Conservation (phyloP, 2,329 filamentous ascomycete species). For the Akanthomyces lecanii region DNA sequence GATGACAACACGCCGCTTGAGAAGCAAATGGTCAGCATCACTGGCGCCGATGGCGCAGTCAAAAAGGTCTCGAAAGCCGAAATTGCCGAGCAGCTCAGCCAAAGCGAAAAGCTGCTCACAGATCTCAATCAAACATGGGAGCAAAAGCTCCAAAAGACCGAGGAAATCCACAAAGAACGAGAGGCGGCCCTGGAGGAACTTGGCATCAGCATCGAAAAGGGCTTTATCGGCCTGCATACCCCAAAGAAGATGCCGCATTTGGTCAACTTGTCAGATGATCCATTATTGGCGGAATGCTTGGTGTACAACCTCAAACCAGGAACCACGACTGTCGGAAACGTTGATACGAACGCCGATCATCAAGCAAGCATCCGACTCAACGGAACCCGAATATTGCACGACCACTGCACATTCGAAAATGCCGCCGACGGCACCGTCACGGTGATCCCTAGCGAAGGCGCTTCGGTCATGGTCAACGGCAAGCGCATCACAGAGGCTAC, state of each 20-base stretch:
- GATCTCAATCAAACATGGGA: slow-evolving; percentile 99
- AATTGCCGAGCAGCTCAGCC: slow-evolving; percentile 91
- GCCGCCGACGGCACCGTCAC: slow-evolving; percentile 83
- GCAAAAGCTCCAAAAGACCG: slow-evolving; percentile 89
- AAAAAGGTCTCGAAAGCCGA: slow-evolving; percentile 98
- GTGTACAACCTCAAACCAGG: slow-evolving; percentile 98
- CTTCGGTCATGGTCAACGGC: slow-evolving; percentile 97
- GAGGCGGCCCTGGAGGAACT: slow-evolving; percentile 93
- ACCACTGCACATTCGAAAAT: slow-evolving; percentile 95
- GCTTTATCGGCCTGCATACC: slow-evolving; percentile 89
- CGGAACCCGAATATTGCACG: slow-evolving; percentile 83
- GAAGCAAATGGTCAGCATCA: slow-evolving; percentile 94
- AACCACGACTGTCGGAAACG: slow-evolving; percentile 88
- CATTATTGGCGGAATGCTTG: slow-evolving; percentile 87
- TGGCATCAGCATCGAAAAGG: slow-evolving; percentile 98
- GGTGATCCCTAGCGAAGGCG: slow-evolving; percentile 81
- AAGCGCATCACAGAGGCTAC: slow-evolving; percentile 82
- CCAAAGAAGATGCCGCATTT: slow-evolving; percentile 99
- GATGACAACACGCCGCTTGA: slow-evolving; percentile 88
- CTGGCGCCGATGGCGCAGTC: slow-evolving; percentile 73
- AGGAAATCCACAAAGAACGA: slow-evolving; percentile 95
- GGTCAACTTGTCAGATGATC: slow-evolving; percentile 94
- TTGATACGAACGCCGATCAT: slow-evolving; percentile 70
- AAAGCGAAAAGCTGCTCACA: slow-evolving; percentile 92
- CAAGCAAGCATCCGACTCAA: slow-evolving; percentile 89